Evolutionary conservation across 1,284 basidiomycete genomes (phyloP).

Genomic region (Waitea zeae): DNA sequence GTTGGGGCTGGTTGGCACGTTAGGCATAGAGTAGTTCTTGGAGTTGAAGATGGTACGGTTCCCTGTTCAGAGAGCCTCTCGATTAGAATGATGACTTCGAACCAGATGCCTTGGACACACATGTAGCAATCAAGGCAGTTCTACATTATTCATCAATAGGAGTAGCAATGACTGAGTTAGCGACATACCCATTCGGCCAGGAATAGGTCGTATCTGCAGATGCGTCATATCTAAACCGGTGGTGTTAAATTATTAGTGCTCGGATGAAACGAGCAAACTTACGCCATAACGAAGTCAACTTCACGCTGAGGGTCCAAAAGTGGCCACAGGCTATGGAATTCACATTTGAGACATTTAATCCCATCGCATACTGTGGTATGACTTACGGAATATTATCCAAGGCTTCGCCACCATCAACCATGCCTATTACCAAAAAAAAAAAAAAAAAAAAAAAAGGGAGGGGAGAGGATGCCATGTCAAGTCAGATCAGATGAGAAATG

Average conservation of each 20-base stretch:
- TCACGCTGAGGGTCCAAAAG: background rate
- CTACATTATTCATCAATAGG: no score
- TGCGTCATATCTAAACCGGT: background rate
- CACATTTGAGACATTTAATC: background rate
- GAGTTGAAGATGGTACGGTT: background rate
- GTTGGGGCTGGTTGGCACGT: background rate
- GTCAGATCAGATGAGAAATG: background rate
- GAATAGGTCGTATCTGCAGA: background rate
- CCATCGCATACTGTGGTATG: background rate
- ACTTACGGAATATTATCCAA: background rate
- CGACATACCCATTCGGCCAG: background rate
- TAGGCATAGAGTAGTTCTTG: background rate
- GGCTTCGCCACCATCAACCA: background rate
- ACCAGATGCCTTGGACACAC: background rate
- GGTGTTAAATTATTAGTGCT: no score
- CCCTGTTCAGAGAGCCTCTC: background rate
- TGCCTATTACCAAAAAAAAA: no score
- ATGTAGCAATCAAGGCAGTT: background rate
- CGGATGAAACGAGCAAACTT: background rate
- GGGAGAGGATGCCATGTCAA: no score
- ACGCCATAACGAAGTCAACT: background rate
- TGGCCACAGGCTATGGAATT: background rate
- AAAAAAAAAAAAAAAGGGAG: no score
- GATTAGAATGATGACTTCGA: no score
- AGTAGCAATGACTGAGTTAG: no score